Percentiles rank a stretch among this genome's conserved stretches.
Evolutionary conservation across 2,329 filamentous ascomycete species (phyloP).

Genomic region (Colletotrichum tamarilloi): DNA sequence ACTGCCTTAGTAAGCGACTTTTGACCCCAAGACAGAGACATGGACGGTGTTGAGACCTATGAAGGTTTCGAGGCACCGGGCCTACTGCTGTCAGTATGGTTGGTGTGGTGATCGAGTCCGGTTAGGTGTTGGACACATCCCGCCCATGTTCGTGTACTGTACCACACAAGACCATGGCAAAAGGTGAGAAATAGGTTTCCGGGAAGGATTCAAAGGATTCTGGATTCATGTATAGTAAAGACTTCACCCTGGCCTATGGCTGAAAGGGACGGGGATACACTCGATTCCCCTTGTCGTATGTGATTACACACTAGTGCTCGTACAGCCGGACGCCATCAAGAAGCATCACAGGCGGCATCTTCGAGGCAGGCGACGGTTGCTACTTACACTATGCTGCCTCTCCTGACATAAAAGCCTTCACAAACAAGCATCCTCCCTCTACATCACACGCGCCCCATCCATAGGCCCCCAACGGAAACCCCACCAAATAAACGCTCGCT

Average conservation of each 20-base stretch:
- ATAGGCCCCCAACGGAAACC: not conserved
- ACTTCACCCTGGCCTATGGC: not conserved
- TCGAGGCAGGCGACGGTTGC: not conserved
- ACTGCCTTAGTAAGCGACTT: slow-evolving; percentile 27
- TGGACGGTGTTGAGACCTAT: not conserved
- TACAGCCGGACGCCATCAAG: no score
- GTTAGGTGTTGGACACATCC: not conserved
- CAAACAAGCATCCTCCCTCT: not conserved
- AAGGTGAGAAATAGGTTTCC: not conserved
- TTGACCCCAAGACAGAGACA: not conserved
- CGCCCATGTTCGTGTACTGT: not conserved
- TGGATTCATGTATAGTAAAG: not conserved
- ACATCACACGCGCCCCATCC: not conserved
- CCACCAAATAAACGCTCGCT: not conserved
- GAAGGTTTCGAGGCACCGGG: not conserved
- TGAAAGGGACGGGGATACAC: not conserved
- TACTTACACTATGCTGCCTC: not conserved
- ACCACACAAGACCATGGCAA: not conserved
- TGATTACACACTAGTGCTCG: not conserved
- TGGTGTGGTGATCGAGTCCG: not conserved
- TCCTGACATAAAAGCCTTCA: not conserved
- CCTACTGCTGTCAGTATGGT: slow-evolving; percentile 32
- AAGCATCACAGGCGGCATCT: no score
- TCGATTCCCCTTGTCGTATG: no score
- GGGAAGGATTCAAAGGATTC: not conserved